These are phyloP conservation scores for Arthrocladium fulminans DNA, from an alignment of 2,329 filamentous ascomycete species.

Conservation along the genomic window DNA sequence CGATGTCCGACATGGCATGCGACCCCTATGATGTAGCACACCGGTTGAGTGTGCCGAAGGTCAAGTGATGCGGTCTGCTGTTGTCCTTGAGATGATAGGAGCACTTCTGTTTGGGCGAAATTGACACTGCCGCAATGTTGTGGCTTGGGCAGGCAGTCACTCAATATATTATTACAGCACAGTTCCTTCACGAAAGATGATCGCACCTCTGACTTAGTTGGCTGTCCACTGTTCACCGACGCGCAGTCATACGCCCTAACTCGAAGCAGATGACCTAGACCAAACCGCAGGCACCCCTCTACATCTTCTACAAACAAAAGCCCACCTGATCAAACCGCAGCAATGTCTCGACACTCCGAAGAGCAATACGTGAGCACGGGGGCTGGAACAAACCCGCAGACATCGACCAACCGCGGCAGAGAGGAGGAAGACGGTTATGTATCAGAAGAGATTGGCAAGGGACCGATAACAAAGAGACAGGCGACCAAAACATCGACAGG, in stretches of 20 bases:
- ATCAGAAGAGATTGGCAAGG: neutral
- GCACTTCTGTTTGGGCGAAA: neutral
- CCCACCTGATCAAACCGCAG: neutral
- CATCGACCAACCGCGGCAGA: neutral
- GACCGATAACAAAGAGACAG: neutral
- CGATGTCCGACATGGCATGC: neutral
- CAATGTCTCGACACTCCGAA: neutral
- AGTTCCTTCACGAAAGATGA: slow-evolving; percentile 1
- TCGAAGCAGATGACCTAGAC: neutral
- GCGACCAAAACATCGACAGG: neutral
- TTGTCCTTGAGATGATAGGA: neutral
- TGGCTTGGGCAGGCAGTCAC: slow-evolving; percentile 6
- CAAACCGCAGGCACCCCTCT: neutral
- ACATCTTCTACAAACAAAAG: neutral
- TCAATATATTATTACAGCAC: neutral
- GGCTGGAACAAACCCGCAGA: neutral
- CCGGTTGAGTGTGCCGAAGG: neutral
- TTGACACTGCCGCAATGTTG: neutral
- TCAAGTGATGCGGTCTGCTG: neutral
- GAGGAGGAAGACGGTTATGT: neutral
- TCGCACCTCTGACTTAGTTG: neutral
- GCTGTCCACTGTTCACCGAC: neutral
- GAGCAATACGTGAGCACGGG: neutral
- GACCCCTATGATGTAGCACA: neutral
- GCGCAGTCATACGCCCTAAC: no score